Conservation (phyloP, 371 early-diverging fungal species). For the Haplosporangium sp. region DNA sequence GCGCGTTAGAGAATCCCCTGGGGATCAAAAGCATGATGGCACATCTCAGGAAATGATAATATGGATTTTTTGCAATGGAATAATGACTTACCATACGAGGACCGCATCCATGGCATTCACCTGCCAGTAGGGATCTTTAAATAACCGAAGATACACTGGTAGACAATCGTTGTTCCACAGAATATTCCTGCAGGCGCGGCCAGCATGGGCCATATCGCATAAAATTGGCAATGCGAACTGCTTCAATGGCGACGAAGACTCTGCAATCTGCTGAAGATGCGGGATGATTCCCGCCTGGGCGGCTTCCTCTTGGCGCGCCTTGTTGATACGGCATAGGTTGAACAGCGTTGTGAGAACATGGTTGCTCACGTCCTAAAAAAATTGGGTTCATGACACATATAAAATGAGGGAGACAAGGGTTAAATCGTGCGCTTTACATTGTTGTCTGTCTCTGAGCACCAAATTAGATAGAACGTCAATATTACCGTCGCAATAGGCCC, state of each 20-base stretch:
- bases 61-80: neutral
- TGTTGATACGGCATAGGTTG: conserved; percentile 70
- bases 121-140: conserved; percentile 69
- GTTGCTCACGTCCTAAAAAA: conserved; percentile 61
- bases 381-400: neutral
- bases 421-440: neutral
- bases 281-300: conserved; percentile 66
- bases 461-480: neutral
- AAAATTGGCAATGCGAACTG: conserved; percentile 71
- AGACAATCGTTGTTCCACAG: conserved; percentile 61
- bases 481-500: conserved; percentile 52
- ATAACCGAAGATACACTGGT: conserved; percentile 60
- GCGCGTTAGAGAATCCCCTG: no score
- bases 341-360: conserved; percentile 68
- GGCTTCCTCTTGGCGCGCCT: conserved; percentile 63
- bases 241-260: conserved; percentile 60
- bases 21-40: no score
- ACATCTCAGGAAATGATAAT: no score
- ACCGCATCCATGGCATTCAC: conserved; percentile 70
- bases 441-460: neutral
- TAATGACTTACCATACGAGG: conserved; percentile 59
- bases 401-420: neutral
- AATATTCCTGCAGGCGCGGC: conserved; percentile 56
- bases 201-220: conserved; percentile 69
- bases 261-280: conserved; percentile 60